Percentiles rank a stretch among this genome's conserved stretches.
Conservation (phyloP, 768 basidiomycete species). For the Mycena haematopus region DNA sequence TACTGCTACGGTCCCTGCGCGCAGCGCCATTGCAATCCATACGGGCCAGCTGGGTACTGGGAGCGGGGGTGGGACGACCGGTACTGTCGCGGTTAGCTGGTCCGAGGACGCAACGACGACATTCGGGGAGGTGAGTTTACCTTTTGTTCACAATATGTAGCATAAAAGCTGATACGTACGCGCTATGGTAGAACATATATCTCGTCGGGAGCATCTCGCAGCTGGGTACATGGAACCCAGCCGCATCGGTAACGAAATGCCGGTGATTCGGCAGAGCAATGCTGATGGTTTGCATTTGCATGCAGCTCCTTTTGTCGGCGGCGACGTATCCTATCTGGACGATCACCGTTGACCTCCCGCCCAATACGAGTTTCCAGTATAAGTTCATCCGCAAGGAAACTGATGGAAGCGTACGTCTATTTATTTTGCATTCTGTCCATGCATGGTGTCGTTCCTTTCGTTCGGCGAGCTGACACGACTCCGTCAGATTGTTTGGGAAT, state of each 20-base stretch:
- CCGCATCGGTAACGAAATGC: conserved; percentile 46
- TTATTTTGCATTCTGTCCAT: too few relatives aligned
- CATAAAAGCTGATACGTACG: background rate
- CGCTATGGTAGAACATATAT: conserved; percentile 63
- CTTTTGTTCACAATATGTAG: background rate
- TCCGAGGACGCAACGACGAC: conserved; percentile 61
- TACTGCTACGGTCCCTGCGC: conserved; percentile 54
- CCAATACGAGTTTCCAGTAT: conserved; percentile 57
- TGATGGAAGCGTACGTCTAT: conserved; percentile 51
- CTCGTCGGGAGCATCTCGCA: conserved; percentile 62
- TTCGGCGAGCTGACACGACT: conserved; percentile 20
- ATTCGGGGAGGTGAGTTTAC: conserved; percentile 56
- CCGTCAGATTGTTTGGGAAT: conserved; percentile 62
- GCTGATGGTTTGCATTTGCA: too few relatives aligned
- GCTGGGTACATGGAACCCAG: conserved; percentile 58
- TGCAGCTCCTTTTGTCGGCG: conserved; percentile 58
- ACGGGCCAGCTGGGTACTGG: conserved; percentile 44
- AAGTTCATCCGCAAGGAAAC: conserved; percentile 66
- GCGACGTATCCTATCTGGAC: conserved; percentile 62
- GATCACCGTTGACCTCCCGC: conserved; percentile 55
- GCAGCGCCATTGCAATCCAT: conserved; percentile 64
- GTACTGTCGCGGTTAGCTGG: conserved; percentile 52
- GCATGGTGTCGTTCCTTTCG: background rate
- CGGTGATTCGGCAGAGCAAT: background rate
- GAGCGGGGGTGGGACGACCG: conserved; percentile 21